These are phyloP conservation scores for Mediolabrus comicus DNA, from an alignment of 108 stramenopile genomes.

Conservation along the genomic window DNA sequence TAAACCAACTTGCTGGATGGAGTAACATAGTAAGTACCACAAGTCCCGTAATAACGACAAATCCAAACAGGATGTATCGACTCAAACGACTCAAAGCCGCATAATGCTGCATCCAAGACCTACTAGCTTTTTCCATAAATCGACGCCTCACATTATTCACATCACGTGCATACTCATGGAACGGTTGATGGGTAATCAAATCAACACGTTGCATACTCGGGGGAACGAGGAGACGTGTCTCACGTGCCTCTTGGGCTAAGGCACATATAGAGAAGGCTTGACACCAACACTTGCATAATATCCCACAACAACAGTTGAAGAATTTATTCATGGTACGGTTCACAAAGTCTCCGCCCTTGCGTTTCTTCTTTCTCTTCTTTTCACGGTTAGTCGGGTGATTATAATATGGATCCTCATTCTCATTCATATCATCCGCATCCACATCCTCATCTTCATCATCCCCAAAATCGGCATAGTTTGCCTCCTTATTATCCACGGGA, in stretches of 20 bases:
- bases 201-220: slow-evolving; percentile 80
- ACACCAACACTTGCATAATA: slow-evolving; percentile 77
- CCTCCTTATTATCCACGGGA: slow-evolving; percentile 61
- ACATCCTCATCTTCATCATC: slow-evolving; percentile 49
- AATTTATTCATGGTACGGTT: slow-evolving; percentile 57
- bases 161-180: slow-evolving; percentile 79
- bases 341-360: slow-evolving; percentile 65
- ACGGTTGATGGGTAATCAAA: slow-evolving; percentile 86
- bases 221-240: slow-evolving; percentile 73
- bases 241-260: slow-evolving; percentile 85
- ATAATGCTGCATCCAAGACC: slow-evolving; percentile 68
- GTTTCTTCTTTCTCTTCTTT: slow-evolving; percentile 44
- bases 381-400: slow-evolving; percentile 32
- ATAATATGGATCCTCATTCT: no score
- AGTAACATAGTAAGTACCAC: slow-evolving; percentile 57
- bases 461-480: slow-evolving; percentile 61
- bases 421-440: no score
- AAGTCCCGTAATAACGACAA: slow-evolving; percentile 27
- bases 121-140: slow-evolving; percentile 63
- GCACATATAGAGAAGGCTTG: slow-evolving; percentile 82
- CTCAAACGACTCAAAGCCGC: slow-evolving; percentile 69
- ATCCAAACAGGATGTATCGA: slow-evolving; percentile 65
- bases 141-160: slow-evolving; percentile 70
- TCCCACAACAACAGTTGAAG: slow-evolving; percentile 71
- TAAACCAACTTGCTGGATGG: slow-evolving; percentile 67